Percentiles rank a stretch among this genome's conserved stretches.
Conservation (phyloP, 2,329 filamentous ascomycete species). For the Pseudomassariella vexata region DNA sequence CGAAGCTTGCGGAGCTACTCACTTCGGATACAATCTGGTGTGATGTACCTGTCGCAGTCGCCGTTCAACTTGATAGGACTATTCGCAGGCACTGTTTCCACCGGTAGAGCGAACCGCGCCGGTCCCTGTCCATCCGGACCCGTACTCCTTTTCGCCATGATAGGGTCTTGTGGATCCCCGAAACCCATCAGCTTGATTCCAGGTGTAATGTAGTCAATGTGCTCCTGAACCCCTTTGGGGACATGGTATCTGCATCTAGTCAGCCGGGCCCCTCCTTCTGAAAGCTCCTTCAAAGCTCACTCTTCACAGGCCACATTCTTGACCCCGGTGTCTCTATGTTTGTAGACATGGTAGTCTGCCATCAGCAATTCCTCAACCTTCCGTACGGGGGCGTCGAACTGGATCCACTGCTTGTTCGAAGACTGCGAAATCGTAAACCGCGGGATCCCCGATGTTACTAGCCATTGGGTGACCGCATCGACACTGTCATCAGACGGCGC, state of each 20-base stretch:
- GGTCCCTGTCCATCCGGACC: slow-evolving; percentile 12
- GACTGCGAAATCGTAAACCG: slow-evolving; percentile 25
- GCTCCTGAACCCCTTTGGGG: slow-evolving; percentile 36
- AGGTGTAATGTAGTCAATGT: slow-evolving; percentile 52
- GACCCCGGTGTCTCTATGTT: slow-evolving; percentile 29
- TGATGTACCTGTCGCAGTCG: slow-evolving; percentile 19
- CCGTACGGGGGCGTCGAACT: slow-evolving; percentile 31
- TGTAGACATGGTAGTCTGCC: slow-evolving; percentile 33
- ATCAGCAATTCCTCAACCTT: slow-evolving; percentile 33
- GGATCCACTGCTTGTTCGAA: slow-evolving; percentile 29
- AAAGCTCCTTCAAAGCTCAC: slow-evolving; percentile 9
- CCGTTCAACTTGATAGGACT: slow-evolving; percentile 11
- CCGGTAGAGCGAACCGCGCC: slow-evolving; percentile 14
- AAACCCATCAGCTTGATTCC: slow-evolving; percentile 41
- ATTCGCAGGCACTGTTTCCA: slow-evolving; percentile 13
- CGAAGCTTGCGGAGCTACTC: no score
- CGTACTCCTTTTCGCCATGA: slow-evolving; percentile 12
- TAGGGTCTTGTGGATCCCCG: slow-evolving; percentile 12
- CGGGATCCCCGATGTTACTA: slow-evolving; percentile 24
- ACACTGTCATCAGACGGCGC: slow-evolving; percentile 27
- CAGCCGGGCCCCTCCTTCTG: slow-evolving; percentile 1
- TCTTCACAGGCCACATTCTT: slow-evolving; percentile 31
- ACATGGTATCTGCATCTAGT: slow-evolving; percentile 34
- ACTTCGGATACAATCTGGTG: slow-evolving; percentile 22
- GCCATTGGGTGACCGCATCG: slow-evolving; percentile 30